A percentile compares a stretch with the other conserved stretches of the same genome.
Conservation (phyloP, 2,329 filamentous ascomycete species). For the Ploettnerulaceae sp. region DNA sequence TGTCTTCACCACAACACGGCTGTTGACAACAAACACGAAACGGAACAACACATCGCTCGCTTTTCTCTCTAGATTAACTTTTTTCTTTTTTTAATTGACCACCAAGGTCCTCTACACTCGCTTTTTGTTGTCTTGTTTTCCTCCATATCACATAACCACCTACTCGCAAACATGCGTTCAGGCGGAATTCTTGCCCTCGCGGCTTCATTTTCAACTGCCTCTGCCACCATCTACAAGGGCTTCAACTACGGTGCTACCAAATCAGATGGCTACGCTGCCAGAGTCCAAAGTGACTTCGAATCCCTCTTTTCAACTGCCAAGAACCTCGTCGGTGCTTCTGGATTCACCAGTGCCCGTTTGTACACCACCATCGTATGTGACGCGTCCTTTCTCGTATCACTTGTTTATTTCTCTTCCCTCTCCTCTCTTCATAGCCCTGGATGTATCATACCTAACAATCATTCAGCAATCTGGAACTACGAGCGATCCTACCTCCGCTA, state of each 20-base stretch:
- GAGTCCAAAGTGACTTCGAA: conserved; percentile 61
- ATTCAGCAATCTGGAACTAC: conserved; percentile 55
- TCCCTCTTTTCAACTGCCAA: conserved; percentile 63
- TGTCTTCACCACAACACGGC: background rate
- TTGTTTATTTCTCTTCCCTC: background rate
- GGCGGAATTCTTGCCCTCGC: conserved; percentile 26
- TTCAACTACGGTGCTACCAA: conserved; percentile 65
- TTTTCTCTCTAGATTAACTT: background rate
- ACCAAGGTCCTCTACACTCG: background rate
- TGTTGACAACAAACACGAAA: background rate
- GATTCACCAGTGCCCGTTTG: conserved; percentile 66
- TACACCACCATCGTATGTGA: conserved; percentile 58
- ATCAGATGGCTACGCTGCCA: conserved; percentile 50
- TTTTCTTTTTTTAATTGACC: background rate
- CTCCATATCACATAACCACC: background rate
- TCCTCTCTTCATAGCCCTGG: background rate
- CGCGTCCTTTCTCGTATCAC: background rate
- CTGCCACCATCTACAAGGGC: conserved; percentile 47
- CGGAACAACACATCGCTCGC: background rate
- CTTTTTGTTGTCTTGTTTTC: background rate
- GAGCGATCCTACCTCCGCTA: conserved; percentile 63
- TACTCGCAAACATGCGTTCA: conserved; percentile 28
- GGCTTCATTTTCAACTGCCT: conserved; percentile 30
- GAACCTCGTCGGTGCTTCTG: conserved; percentile 56
- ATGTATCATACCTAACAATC: conserved; percentile 22